Conservation (phyloP, 2,329 filamentous ascomycete species). For the Botrytis deweyae region DNA sequence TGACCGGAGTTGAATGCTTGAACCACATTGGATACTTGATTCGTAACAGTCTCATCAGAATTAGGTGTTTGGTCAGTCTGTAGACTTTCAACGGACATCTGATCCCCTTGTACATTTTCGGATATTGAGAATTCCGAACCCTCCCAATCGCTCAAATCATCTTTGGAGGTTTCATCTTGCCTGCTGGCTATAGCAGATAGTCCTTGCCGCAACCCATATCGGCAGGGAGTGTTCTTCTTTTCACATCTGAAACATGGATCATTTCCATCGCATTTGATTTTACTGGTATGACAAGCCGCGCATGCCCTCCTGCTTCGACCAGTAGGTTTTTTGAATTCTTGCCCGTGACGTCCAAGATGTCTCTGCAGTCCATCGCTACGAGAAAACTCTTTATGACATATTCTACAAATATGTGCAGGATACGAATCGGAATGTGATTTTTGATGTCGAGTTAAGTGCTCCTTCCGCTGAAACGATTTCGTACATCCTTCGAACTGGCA, state of each 20-base stretch:
- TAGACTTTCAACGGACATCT: background rate
- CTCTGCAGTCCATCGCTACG: slow-evolving; percentile 36
- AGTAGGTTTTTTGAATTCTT: slow-evolving; percentile 30
- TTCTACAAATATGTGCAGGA: slow-evolving; percentile 24
- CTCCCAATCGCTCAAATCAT: background rate
- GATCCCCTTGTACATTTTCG: background rate
- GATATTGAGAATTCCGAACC: background rate
- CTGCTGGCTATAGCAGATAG: background rate
- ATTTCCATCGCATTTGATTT: slow-evolving; percentile 48
- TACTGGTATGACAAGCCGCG: slow-evolving; percentile 47
- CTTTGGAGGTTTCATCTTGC: background rate
- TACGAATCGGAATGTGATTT: slow-evolving; percentile 29
- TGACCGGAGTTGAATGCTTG: background rate
- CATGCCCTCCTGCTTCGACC: slow-evolving; percentile 44
- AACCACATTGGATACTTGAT: background rate
- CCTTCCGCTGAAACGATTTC: slow-evolving; percentile 34
- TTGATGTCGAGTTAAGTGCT: slow-evolving; percentile 35
- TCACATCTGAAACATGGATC: slow-evolving; percentile 43
- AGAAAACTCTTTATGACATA: slow-evolving; percentile 34
- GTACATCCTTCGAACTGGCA: slow-evolving; percentile 31
- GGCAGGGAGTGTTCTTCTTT: slow-evolving; percentile 44
- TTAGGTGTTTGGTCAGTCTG: background rate
- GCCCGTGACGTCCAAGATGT: slow-evolving; percentile 34
- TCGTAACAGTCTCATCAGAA: background rate
- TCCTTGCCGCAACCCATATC: slow-evolving; percentile 34